A percentile compares a stretch with the other conserved stretches of the same genome.
Evolutionary conservation across 768 basidiomycete genomes (phyloP).

Genomic region (Cyclocybe cylindracea): DNA sequence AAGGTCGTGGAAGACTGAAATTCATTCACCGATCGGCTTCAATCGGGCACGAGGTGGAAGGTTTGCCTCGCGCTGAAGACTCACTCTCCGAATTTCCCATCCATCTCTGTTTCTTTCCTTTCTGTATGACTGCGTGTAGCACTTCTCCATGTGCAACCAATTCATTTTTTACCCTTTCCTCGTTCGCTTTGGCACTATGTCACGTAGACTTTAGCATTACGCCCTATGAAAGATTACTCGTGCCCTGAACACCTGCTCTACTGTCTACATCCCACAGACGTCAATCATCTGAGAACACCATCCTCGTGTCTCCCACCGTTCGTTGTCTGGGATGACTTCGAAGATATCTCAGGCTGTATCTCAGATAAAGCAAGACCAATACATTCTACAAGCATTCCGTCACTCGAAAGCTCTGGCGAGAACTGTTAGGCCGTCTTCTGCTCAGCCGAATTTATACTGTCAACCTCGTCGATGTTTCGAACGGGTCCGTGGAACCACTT

Average conservation of each 20-base stretch:
- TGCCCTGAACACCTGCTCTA: too few species aligned
- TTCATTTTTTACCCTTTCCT: neutral
- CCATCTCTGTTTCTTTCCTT: neutral
- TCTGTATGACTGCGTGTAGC: neutral
- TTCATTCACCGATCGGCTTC: slow-evolving; percentile 2
- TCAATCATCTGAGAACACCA: too few species aligned
- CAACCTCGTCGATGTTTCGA: slow-evolving; percentile 40
- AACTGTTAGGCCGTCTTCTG: slow-evolving; percentile 1
- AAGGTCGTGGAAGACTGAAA: slow-evolving; percentile 35
- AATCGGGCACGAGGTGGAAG: slow-evolving; percentile 10
- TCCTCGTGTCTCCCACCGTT: too few species aligned
- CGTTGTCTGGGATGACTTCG: too few species aligned
- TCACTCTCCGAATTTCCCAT: slow-evolving; percentile 10
- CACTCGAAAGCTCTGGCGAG: too few species aligned
- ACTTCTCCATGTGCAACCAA: neutral
- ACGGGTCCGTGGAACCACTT: slow-evolving; percentile 76
- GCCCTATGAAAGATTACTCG: too few species aligned
- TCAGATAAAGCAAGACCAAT: too few species aligned
- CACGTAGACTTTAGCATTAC: too few species aligned
- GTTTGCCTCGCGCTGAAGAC: slow-evolving; percentile 5
- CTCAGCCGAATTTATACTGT: neutral
- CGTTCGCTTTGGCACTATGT: neutral
- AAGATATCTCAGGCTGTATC: too few species aligned
- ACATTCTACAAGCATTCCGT: too few species aligned
- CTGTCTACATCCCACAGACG: too few species aligned